Evolutionary conservation across 208 protist species (phyloP).

Genomic region (Herpetomonas muscarum): DNA sequence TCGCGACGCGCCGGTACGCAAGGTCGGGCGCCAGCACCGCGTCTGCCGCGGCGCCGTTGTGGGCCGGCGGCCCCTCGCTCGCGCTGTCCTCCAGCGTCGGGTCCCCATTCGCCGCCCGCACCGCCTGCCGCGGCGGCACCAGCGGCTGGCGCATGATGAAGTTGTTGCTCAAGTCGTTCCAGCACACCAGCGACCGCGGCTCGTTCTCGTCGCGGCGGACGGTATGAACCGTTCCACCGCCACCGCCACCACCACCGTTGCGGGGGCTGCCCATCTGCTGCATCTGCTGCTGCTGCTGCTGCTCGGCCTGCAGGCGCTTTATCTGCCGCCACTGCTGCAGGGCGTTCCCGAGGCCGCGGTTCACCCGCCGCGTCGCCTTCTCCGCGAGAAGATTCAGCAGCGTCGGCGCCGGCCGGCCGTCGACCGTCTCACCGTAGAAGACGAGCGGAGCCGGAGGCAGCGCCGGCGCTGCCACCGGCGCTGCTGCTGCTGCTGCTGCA

Average conservation of each 20-base stretch:
- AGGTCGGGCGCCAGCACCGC: conserved; percentile 1
- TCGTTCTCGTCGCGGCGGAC: conserved; percentile 7
- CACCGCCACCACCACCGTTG: not conserved
- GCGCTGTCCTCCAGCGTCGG: conserved; percentile 9
- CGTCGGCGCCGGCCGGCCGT: conserved; percentile 8
- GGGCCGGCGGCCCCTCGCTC: not conserved
- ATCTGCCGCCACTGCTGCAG: not conserved
- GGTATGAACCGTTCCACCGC: not conserved
- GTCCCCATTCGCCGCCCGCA: too few species aligned
- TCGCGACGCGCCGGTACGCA: conserved; percentile 39
- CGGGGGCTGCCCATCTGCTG: not conserved
- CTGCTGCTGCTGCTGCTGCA: not conserved
- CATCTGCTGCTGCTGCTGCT: not conserved
- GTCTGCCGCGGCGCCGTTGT: not conserved
- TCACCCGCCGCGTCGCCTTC: not conserved
- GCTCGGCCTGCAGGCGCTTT: not conserved
- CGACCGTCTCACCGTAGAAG: conserved; percentile 8
- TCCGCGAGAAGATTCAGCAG: conserved; percentile 2
- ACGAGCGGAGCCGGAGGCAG: not conserved
- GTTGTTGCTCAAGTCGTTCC: conserved; percentile 81
- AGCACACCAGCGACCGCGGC: conserved; percentile 41
- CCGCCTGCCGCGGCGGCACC: conserved; percentile 8
- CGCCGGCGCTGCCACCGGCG: not conserved
- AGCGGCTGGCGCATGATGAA: conserved; percentile 47
- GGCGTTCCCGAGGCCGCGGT: not conserved